Evolutionary conservation across 805 yeast species (phyloP).

Genomic region (Candida sonorensis): DNA sequence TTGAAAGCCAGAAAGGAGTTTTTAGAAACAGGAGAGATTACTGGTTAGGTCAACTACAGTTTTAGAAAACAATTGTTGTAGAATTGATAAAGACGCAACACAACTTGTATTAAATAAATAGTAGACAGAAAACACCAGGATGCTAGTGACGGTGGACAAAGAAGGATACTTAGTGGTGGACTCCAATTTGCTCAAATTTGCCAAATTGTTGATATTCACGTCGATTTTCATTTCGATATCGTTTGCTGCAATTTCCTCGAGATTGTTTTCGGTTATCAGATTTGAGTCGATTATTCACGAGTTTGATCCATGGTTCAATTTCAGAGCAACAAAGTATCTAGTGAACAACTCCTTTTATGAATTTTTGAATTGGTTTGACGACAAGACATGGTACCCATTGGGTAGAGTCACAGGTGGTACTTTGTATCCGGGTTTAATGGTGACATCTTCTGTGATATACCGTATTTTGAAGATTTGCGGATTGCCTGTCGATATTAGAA

Average conservation of each 20-base stretch:
- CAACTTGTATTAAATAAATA: too few relatives aligned
- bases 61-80: too few relatives aligned
- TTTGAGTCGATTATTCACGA: constrained; percentile 97
- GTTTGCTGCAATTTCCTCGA: constrained; percentile 86
- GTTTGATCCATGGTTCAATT: constrained; percentile 96
- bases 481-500: constrained; percentile 88
- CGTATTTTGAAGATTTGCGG: constrained; percentile 57
- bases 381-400: constrained; percentile 97
- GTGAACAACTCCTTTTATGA: constrained; percentile 80
- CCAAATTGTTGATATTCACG: constrained; percentile 45
- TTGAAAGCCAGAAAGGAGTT: too few relatives aligned
- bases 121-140: too few relatives aligned
- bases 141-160: constrained; percentile 14
- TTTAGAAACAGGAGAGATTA: too few relatives aligned
- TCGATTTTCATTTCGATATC: constrained; percentile 71
- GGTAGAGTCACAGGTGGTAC: constrained; percentile 99
- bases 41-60: too few relatives aligned
- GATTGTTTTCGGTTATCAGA: constrained; percentile 92
- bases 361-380: constrained; percentile 97
- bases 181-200: constrained; percentile 11
- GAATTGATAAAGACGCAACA: too few relatives aligned
- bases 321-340: constrained; percentile 89
- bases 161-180: constrained; percentile 23
- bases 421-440: constrained; percentile 96
- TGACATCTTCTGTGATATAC: constrained; percentile 89